phyloP scores from a whole-genome alignment of 2,329 filamentous ascomycete species.

The Teratosphaeria destructans region DNA sequence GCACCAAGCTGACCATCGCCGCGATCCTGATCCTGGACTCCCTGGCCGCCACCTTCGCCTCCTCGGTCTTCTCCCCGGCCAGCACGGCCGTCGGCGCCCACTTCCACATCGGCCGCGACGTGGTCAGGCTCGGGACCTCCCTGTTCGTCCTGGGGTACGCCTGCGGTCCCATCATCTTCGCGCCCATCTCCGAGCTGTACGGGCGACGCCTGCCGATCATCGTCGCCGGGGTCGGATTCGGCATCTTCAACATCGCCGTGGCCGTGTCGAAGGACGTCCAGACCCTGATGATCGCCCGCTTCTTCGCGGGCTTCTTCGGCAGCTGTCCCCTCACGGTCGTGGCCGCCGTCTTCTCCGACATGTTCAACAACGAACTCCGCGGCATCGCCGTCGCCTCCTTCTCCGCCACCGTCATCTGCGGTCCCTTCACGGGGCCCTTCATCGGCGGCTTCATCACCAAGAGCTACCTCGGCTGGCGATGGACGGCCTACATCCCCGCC shows the following conservation, averaged over 20 bases:
- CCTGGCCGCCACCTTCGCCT: constrained; percentile 55
- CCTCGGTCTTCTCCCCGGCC: constrained; percentile 31
- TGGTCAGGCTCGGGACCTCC: constrained; percentile 27
- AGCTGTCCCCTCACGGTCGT: constrained; percentile 36
- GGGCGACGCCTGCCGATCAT: constrained; percentile 24
- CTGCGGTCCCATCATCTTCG: constrained; percentile 33
- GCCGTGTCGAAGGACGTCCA: constrained; percentile 29
- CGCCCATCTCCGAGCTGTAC: constrained; percentile 37
- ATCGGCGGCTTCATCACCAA: constrained; percentile 24
- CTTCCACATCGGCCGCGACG: constrained; percentile 31
- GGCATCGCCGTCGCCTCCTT: constrained; percentile 28
- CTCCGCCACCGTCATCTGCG: constrained; percentile 12
- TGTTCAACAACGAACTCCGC: constrained; percentile 23
- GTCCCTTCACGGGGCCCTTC: constrained; percentile 18
- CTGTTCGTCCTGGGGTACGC: constrained; percentile 33
- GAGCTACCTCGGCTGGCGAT: constrained; percentile 38
- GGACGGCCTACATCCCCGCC: constrained; percentile 39
- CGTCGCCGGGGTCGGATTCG: constrained; percentile 23
- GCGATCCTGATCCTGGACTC: constrained; percentile 63
- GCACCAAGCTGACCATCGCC: constrained; percentile 60
- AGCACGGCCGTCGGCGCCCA: constrained; percentile 32
- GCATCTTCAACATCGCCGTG: constrained; percentile 40
- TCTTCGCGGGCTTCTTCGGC: constrained; percentile 28
- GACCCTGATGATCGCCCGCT: constrained; percentile 28
- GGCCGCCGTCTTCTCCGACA: constrained; percentile 37